These are phyloP conservation scores for Chlorella sp. DNA, from an alignment of 139 green algal genomes.

Conservation along the genomic window DNA sequence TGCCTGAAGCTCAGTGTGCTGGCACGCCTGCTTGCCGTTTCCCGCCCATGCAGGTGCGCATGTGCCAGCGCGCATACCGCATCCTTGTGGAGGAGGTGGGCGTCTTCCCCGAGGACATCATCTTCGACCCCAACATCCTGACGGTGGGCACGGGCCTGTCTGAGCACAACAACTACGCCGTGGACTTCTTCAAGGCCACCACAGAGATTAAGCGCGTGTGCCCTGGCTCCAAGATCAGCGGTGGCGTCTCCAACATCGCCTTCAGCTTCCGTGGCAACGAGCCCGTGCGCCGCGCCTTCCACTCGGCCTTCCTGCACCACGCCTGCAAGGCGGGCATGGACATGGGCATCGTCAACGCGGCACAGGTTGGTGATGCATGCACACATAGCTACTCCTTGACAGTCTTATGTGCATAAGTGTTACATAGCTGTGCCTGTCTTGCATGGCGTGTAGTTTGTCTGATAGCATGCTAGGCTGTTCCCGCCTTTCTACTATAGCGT, in stretches of 20 bases:
- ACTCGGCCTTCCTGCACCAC: conserved; percentile 92
- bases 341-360: conserved; percentile 99
- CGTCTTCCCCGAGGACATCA: conserved; percentile 92
- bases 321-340: conserved; percentile 95
- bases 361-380: conserved; percentile 36
- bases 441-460: too few relatives aligned
- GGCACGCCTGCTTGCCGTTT: background rate
- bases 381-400: too few relatives aligned
- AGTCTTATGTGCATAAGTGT: too few relatives aligned
- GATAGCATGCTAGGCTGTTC: too few relatives aligned
- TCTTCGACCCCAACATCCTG: conserved; percentile 99
- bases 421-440: too few relatives aligned
- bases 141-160: conserved; percentile 92
- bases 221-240: conserved; percentile 92
- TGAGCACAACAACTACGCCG: conserved; percentile 99
- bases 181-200: conserved; percentile 95
- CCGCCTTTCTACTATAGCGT: too few relatives aligned
- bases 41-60: conserved; percentile 50
- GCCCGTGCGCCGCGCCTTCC: conserved; percentile 88
- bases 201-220: conserved; percentile 95
- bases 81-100: conserved; percentile 95
- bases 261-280: conserved; percentile 98
- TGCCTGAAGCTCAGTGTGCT: background rate
- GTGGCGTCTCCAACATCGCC: conserved; percentile 96
- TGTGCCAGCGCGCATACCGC: conserved; percentile 89